Base-by-base conservation (phyloP, 208 protist species). In the Trypanosoma conorhini region DNA sequence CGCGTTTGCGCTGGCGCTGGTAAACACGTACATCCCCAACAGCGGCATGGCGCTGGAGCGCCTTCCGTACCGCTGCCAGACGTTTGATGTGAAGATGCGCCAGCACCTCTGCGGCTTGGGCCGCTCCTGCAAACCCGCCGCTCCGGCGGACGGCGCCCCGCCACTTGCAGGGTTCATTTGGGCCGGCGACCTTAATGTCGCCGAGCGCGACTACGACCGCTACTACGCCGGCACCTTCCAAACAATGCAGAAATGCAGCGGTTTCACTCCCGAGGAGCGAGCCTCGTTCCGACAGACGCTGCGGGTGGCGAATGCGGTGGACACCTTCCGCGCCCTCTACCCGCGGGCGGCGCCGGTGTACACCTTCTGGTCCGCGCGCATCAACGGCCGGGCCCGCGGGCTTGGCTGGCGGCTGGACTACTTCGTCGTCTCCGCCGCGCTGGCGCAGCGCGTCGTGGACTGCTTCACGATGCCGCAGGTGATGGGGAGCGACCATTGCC, bases 11-110 rank as follows among this genome's bases (percentile, higher is more conserved):
- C 52, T 98, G 9, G 89, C 87, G 19, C 44, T 98, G 1, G 79
- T 98, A 38, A 96, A 94, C 74, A 94, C 91, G 24, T 98, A 98
- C 79, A 85, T 98, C n/a, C 92, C 96, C 26, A 98, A 98, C 79
- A 88, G 91, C 52, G 94, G 96, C 22, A 90, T 95, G 77, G 78
- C 66, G 24, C 80, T 98, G 15, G 83, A 95, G 33, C 89, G 95
- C 33, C 84, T 98, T 22, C 80, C 87, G 22, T 97, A 94, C 67
- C 90, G 94, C 65, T 79, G 82, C 21, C 54, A 96, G 57, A 71
- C 70, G 62, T 98, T 94, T 76, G 94, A 98, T 75, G 52, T 67
- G 13, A 71, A 58, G 62, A 88, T 97, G 78, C 72, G 85, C 19
- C 62, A 85, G 51, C 81, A 87, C 72, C 74, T 95, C 35, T 61